Percentiles rank a stretch among this genome's conserved stretches.
Conservation (phyloP, 768 basidiomycete species). For the Strobilomyces echinocephalus region DNA sequence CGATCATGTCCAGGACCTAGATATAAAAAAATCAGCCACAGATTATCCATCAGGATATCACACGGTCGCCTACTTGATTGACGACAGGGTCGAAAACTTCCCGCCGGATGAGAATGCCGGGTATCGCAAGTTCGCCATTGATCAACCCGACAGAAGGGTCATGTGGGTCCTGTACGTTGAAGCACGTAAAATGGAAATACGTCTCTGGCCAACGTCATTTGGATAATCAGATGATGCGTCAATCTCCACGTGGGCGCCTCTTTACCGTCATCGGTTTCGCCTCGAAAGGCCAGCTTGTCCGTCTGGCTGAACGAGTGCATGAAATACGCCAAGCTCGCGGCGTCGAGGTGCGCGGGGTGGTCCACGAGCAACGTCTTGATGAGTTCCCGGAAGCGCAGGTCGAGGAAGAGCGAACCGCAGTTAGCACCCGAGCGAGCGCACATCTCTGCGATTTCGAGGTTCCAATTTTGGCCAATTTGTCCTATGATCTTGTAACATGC, state of each 20-base stretch:
- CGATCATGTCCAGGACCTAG: conserved; percentile 74
- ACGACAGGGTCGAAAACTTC: conserved; percentile 90
- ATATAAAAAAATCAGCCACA: conserved; percentile 9
- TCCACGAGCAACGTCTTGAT: conserved; percentile 73
- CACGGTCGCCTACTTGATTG: conserved; percentile 49
- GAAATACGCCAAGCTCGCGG: conserved; percentile 78
- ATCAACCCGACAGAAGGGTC: conserved; percentile 75
- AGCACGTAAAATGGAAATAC: conserved; percentile 86
- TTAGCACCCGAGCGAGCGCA: conserved; percentile 84
- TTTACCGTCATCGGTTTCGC: conserved; percentile 69
- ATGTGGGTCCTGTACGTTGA: conserved; percentile 80
- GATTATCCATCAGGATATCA: conserved; percentile 3
- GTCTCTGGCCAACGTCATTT: conserved; percentile 44
- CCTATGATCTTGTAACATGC: conserved; percentile 79
- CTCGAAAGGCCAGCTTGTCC: conserved; percentile 75
- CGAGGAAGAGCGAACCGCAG: conserved; percentile 84
- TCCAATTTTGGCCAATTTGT: conserved; percentile 65
- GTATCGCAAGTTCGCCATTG: conserved; percentile 80
- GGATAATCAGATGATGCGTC: neutral
- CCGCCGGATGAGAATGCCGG: conserved; percentile 69
- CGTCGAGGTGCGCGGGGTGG: conserved; percentile 81
- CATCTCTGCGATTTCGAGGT: conserved; percentile 90
- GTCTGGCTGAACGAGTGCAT: conserved; percentile 88
- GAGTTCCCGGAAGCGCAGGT: conserved; percentile 79
- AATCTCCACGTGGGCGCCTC: conserved; percentile 13